Evolutionary conservation across 1,284 basidiomycete species (phyloP).

Genomic region (Cutaneotrichosporon sp.): DNA sequence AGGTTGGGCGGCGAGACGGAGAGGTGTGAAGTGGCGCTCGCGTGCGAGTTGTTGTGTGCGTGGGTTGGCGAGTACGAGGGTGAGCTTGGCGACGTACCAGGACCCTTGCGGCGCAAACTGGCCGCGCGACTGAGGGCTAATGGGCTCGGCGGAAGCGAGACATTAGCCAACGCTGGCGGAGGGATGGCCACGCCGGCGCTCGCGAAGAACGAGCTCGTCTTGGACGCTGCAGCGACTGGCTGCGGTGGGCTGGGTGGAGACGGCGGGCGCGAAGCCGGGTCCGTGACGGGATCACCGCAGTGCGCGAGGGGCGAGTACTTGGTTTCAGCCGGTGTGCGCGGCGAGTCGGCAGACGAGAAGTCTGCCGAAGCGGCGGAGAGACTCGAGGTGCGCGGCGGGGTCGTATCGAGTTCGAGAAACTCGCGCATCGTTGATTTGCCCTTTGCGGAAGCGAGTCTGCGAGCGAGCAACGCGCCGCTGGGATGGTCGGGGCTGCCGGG

Average conservation of each 20-base stretch:
- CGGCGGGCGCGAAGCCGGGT: slow-evolving; percentile 1
- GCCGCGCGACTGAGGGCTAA: slow-evolving; percentile 43
- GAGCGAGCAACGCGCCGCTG: not conserved
- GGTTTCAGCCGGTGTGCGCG: not conserved
- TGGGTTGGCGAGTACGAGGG: slow-evolving; percentile 21
- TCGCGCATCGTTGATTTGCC: not conserved
- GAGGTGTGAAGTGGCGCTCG: not conserved
- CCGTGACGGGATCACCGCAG: not conserved
- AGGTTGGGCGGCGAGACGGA: slow-evolving; percentile 17
- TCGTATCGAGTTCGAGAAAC: not conserved
- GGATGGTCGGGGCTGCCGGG: not conserved
- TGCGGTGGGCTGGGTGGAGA: slow-evolving; percentile 4
- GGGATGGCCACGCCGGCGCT: slow-evolving; percentile 32
- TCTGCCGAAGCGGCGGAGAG: not conserved
- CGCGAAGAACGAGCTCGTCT: slow-evolving; percentile 48
- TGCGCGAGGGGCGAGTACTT: slow-evolving; percentile 4
- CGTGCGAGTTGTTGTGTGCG: slow-evolving; percentile 3
- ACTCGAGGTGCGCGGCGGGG: not conserved
- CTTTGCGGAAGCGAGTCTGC: slow-evolving; percentile 1
- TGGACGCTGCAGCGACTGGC: slow-evolving; percentile 14
- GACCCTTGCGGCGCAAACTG: slow-evolving; percentile 14
- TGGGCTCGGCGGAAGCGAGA: slow-evolving; percentile 34
- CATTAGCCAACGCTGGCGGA: slow-evolving; percentile 29
- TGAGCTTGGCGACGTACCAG: not conserved
- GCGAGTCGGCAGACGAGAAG: not conserved